Evolutionary conservation across 2,329 filamentous ascomycete species (phyloP), one percentile per base, ranked within the genome.

Genomic region (Didymella arachidicola): DNA sequence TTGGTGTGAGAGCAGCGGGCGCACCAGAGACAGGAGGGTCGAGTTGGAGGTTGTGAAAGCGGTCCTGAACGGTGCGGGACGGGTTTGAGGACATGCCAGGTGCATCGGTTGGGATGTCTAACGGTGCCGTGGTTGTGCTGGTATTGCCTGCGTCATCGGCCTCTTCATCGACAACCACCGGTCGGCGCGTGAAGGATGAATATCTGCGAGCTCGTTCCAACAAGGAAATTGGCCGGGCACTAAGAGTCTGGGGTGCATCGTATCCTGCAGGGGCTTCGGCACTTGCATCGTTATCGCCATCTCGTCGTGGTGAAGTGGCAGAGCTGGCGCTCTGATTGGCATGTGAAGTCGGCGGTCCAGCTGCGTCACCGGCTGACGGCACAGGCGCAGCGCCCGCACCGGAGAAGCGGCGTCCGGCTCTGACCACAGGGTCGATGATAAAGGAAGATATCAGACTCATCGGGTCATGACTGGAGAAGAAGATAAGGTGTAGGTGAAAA

Each of bases 391-490:
- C 63, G 39, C 49, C 56, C 45, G 50, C 45, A 53, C 68, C 69
- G 34, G 76, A 79, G 57, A 79, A 74, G 32, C 77, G 72, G 29
- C 76, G 74, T 18, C 74, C 76, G 59, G 77, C 75, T 41, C 76
- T 74, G 60, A 78, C 72, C 34, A 78, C 74, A 41, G 77, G 77
- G 46, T 77, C 75, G 62, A 78, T 71, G 63, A 79, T 69, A 54
- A 78, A 77, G 14, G 76, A 77, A 46, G 75, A 75, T 41, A 79
- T 70, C 54, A 78, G 63, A 66, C 71, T 79, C 77, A 79, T 78
- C 54, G 65, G 65, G 63, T 52, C 67, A 72, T 73, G 36, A 36
- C 58, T 42, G 34, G 53, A 43, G 47, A 18, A 42, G 14, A 50
- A 39, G 39, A 14, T 18, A 30, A 34, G n/a, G 43, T 39, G 53